These are phyloP conservation scores for Heimioporus sp. DNA, from an alignment of 768 basidiomycete species.

Conservation along the genomic window DNA sequence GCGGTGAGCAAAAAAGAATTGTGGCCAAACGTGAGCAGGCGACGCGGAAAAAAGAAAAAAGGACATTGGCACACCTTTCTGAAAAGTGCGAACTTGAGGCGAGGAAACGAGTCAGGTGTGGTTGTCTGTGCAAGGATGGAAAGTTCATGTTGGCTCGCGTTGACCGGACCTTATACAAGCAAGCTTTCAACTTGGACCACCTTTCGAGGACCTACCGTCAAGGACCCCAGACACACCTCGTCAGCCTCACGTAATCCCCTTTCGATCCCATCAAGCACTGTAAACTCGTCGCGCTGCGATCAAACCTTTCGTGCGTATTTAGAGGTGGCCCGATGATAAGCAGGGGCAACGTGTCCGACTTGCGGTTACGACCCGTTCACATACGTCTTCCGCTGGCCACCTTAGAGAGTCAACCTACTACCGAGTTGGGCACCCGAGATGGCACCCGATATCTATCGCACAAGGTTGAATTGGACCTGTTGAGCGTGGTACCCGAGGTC, in stretches of 20 bases:
- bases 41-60: constrained; percentile 2
- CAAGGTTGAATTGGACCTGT: not conserved
- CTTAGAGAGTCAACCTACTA: constrained; percentile 5
- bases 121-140: constrained; percentile 40
- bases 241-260: constrained; percentile 16
- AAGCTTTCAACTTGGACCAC: constrained; percentile 20
- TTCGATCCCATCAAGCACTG: too few relatives aligned
- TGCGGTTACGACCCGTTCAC: not conserved
- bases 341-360: constrained; percentile 5
- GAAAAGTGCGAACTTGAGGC: constrained; percentile 7
- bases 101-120: constrained; percentile 25
- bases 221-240: constrained; percentile 30
- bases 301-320: not conserved
- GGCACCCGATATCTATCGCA: not conserved
- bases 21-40: constrained; percentile 1
- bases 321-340: not conserved
- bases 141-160: constrained; percentile 50
- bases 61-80: constrained; percentile 8
- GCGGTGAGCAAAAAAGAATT: constrained; percentile 9
- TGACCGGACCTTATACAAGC: constrained; percentile 59
- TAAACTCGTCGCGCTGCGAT: not conserved
- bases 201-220: constrained; percentile 16
- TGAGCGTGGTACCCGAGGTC: not conserved
- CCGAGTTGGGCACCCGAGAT: not conserved
- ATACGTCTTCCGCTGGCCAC: constrained; percentile 6